phyloP scores from a whole-genome alignment of 495 filamentous ascomycete species.

The Neurospora tetrasperma region DNA sequence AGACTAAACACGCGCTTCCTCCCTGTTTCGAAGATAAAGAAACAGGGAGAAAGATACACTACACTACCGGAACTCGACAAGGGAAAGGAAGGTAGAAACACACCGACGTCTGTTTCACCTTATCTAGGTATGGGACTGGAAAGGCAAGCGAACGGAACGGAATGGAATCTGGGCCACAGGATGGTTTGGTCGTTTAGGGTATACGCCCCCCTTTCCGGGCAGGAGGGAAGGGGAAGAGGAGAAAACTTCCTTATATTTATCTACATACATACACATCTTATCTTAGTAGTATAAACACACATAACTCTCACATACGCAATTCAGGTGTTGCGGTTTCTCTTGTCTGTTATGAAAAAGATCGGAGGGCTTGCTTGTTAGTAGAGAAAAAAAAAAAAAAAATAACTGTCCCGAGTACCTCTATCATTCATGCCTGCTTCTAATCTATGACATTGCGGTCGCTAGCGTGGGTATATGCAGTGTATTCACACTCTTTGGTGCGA shows the following conservation, averaged over 20 bases:
- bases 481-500: not conserved
- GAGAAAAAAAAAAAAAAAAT: not conserved
- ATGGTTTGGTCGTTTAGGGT: not conserved
- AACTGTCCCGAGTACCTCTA: not conserved
- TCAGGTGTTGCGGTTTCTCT: not conserved
- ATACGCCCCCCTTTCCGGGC: constrained; percentile 1
- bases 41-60: not conserved
- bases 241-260: constrained; percentile 2
- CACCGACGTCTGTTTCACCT: not conserved
- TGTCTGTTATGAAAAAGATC: not conserved
- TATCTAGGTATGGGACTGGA: not conserved
- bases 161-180: not conserved
- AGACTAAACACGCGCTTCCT: not conserved
- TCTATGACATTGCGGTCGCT: not conserved
- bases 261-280: constrained; percentile 1
- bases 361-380: not conserved
- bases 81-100: not conserved
- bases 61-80: not conserved
- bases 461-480: not conserved
- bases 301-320: not conserved
- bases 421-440: not conserved
- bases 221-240: not conserved
- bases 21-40: not conserved
- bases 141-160: not conserved
- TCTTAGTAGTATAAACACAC: constrained; percentile 1